A percentile compares a stretch with the other conserved stretches of the same genome.
phyloP scores from a whole-genome alignment of 139 green algal species.

The Gonium pectorale region DNA sequence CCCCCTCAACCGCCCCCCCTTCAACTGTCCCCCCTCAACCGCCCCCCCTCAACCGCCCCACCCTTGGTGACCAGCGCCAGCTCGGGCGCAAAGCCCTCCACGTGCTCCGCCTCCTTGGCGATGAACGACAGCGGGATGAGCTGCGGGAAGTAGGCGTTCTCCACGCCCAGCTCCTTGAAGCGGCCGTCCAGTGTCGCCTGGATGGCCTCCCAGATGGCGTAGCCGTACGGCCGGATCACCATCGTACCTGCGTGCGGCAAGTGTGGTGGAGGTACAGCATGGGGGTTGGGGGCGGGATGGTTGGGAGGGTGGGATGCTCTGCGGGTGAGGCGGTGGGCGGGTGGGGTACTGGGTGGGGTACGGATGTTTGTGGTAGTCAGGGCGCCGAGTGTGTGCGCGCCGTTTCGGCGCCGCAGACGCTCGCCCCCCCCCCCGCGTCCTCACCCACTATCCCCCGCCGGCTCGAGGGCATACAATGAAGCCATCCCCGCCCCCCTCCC shows the following conservation, averaged over 20 bases:
- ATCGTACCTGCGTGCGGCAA: conserved; percentile 88
- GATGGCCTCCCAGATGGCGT: conserved; percentile 81
- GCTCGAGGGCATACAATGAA: too few species aligned
- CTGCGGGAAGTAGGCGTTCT: conserved; percentile 98
- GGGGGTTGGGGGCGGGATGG: too few species aligned
- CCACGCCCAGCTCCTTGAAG: conserved; percentile 90
- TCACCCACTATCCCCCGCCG: too few species aligned
- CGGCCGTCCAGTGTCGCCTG: conserved; percentile 86
- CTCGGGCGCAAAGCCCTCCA: conserved; percentile 99
- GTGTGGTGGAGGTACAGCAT: too few species aligned
- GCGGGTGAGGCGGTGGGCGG: too few species aligned
- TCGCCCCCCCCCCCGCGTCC: too few species aligned
- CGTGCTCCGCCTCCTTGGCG: conserved; percentile 96
- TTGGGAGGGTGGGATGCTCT: too few species aligned
- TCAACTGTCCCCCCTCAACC: neutral
- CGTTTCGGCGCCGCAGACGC: too few species aligned
- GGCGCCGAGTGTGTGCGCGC: too few species aligned
- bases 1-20: neutral
- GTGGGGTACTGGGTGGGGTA: too few species aligned
- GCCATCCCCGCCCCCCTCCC: too few species aligned
- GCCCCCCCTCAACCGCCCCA: neutral
- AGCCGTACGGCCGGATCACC: conserved; percentile 98
- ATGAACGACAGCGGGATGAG: conserved; percentile 99
- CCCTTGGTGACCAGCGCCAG: conserved; percentile 97
- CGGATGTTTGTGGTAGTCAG: too few species aligned